Evolutionary conservation across 1,284 basidiomycete genomes (phyloP).

Genomic region (Thecaphora thlaspeos): DNA sequence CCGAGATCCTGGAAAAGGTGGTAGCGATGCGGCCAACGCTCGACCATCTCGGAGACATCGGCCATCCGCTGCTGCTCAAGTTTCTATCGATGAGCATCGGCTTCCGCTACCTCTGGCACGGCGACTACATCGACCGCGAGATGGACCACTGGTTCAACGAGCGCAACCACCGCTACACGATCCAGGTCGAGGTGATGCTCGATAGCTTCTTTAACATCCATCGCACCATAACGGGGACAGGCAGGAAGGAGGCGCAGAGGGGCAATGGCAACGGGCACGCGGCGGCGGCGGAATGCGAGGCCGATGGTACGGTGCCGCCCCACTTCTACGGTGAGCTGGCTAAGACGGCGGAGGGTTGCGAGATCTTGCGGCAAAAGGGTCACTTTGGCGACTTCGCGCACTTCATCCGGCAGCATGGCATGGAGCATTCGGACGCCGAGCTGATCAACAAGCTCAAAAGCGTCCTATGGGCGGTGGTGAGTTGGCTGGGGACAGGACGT

Average conservation of each 20-base stretch:
- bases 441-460: conserved; percentile 88
- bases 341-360: conserved; percentile 90
- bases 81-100: conserved; percentile 93
- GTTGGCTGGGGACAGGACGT: too few relatives aligned
- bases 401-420: conserved; percentile 81
- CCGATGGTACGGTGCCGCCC: conserved; percentile 79
- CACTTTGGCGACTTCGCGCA: conserved; percentile 89
- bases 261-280: too few relatives aligned
- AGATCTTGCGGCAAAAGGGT: conserved; percentile 81
- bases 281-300: neutral
- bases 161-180: conserved; percentile 79
- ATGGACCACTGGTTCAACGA: conserved; percentile 89
- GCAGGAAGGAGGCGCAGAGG: too few relatives aligned
- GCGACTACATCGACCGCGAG: conserved; percentile 88
- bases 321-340: conserved; percentile 98
- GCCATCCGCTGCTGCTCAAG: conserved; percentile 77
- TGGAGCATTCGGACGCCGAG: conserved; percentile 78
- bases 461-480: conserved; percentile 90
- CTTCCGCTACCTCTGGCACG: conserved; percentile 84
- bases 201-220: conserved; percentile 67
- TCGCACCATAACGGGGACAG: conserved; percentile 62
- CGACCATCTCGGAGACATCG: conserved; percentile 90
- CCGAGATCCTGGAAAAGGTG: conserved; percentile 79
- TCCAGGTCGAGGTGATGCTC: conserved; percentile 82
- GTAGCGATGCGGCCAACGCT: conserved; percentile 91